A percentile compares a stretch with the other conserved stretches of the same genome.
Evolutionary conservation across 129 eudicot genomes (phyloP).

Genomic region (Pulicaria dysenterica): DNA sequence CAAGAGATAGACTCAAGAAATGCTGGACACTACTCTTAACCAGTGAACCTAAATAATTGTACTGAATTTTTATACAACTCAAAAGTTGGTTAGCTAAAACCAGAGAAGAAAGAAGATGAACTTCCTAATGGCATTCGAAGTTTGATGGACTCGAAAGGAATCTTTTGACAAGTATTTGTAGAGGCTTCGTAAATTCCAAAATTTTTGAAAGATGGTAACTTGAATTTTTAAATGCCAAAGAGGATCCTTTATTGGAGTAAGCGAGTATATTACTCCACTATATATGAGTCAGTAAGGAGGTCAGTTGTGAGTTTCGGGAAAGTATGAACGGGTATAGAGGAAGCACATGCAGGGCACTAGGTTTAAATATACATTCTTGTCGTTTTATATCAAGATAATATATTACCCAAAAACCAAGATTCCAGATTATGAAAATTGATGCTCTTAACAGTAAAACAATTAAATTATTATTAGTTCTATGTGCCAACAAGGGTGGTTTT

Average conservation of each 20-base stretch:
- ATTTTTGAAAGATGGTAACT: conserved; percentile 3
- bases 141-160: conserved; percentile 34
- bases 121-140: conserved; percentile 40
- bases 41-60: too few relatives aligned
- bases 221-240: conserved; percentile 9
- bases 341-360: conserved; percentile 63
- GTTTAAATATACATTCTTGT: conserved; percentile 47
- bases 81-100: neutral
- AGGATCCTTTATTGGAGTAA: conserved; percentile 24
- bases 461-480: conserved; percentile 13
- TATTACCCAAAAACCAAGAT: conserved; percentile 42
- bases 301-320: conserved; percentile 47
- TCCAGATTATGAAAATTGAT: conserved; percentile 36
- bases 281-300: conserved; percentile 22
- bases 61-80: neutral
- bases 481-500: conserved; percentile 20
- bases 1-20: too few relatives aligned
- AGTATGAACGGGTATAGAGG: conserved; percentile 43
- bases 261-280: conserved; percentile 6
- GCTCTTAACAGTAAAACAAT: conserved; percentile 14
- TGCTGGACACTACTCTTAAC: too few relatives aligned
- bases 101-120: neutral
- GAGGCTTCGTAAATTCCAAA: neutral
- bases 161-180: neutral
- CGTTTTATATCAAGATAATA: conserved; percentile 45